Evolutionary conservation across 1,284 basidiomycete genomes (phyloP), one percentile per base, ranked within the genome.

Genomic region (Acaromyces ingoldii): DNA sequence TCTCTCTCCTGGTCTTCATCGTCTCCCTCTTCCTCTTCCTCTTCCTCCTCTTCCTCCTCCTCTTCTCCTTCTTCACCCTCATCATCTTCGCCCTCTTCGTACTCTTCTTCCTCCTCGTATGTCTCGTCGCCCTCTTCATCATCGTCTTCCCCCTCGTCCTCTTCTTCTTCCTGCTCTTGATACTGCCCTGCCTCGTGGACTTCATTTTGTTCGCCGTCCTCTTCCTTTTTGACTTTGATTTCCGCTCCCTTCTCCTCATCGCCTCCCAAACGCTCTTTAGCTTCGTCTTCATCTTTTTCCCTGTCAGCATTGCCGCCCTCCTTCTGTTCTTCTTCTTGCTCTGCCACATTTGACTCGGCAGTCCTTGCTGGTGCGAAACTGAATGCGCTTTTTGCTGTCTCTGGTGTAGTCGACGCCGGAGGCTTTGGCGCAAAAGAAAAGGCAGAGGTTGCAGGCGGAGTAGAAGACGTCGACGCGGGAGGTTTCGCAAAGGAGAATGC

Each of bases 321-420:
- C 39, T 13, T 36, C 17, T 11, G 21, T 21, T 39, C 46, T 6
- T 53, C 50, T 34, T 56, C 54, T 34, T 22, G 39, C 38, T 49
- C 49, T 34, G 51, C 30, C 19, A 47, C 37, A 24, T 29, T 48
- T 2, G 48, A 24, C 1, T 44, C 26, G 26, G 54, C 30, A 6
- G 55, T 28, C 4, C 48, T 30, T 3, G 42, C 43, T 41, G 53
- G 55, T n/a, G 36, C 47, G 15, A 53, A 49, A 15, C 51, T 48
- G 3, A 38, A 42, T 26, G 47, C 7, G 3, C 49, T 33, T 36
- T 49, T 55, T 0, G 43, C 31, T 10, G 45, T 13, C 15, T 55
- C 31, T 31, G 49, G 33, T 19, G 49, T 17, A 13, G 47, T 13
- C 19, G 28, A 33, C n/a, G 46, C 22, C 13, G n/a, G 7, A 45